Evolutionary conservation across 176 grass and related monocot genomes (phyloP).

Genomic region (Poa annua): DNA sequence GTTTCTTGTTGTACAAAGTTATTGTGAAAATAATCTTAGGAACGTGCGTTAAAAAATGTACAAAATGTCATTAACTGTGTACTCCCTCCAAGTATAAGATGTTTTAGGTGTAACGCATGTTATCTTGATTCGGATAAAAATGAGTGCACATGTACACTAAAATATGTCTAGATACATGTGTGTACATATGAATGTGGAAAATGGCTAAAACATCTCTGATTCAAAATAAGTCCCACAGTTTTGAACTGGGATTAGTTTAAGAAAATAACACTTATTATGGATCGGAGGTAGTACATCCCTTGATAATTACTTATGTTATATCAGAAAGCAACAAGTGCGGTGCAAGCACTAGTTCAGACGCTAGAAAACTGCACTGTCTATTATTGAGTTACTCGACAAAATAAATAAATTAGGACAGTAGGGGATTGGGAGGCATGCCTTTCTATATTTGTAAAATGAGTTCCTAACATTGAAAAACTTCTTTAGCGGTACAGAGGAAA

Average conservation of each 20-base stretch:
- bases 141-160: too few species aligned
- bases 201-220: too few species aligned
- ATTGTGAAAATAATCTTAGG: not conserved
- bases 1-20: not conserved
- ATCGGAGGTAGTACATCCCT: not conserved
- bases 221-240: too few species aligned
- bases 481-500: not conserved
- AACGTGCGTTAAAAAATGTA: not conserved
- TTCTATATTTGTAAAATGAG: not conserved
- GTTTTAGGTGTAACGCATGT: too few species aligned
- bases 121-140: too few species aligned
- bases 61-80: not conserved
- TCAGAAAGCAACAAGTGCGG: slow-evolving; percentile 5
- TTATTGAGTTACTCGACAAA: not conserved
- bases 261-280: too few species aligned
- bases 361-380: not conserved
- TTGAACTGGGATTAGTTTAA: too few species aligned
- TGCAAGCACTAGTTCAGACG: not conserved
- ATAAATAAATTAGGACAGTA: not conserved
- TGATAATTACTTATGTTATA: slow-evolving; percentile 9
- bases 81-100: not conserved
- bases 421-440: not conserved
- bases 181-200: too few species aligned
- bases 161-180: too few species aligned
- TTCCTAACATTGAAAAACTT: not conserved